Evolutionary conservation across 2,329 filamentous ascomycete genomes (phyloP), one percentile per base, ranked within the genome.

Genomic region (Xylaria digitata): DNA sequence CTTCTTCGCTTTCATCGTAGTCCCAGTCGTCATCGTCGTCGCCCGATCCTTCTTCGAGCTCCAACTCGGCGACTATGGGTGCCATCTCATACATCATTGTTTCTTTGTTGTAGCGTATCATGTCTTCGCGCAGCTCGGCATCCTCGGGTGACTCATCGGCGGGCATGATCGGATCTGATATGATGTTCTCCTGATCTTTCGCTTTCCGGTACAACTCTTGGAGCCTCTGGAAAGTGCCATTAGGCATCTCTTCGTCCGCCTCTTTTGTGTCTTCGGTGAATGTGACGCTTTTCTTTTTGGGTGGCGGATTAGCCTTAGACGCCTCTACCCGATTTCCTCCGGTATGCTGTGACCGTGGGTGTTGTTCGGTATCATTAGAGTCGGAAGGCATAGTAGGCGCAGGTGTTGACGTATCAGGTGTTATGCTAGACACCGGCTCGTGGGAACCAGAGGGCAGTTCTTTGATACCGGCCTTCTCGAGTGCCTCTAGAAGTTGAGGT

Each of bases 21-120:
- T 84, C 82, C 43, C 80, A 80, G 8, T 86, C 83, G n/a, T 88
- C 84, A 19, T 84, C 84, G 17, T 84, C 84, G 19, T 84, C 84
- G 13, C 82, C 82, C n/a, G 84, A 82, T 26, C 84, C 87, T 66
- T 94, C 90, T 69, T 97, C 93, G 1, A 98, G 79, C 65, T 96
- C 88, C 52, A 99, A 86, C 80, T 98, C 94, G 17, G 96, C 96
- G 17, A 99, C 96, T 2, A 99, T 92, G 43, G 93, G 89, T 3
- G 94, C 93, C 64, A 99, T 90, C 78, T 98, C 95, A 50, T 91
- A 90, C 79, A 97, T 82, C 75, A 76, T 76, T 4, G 75, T 76
- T 42, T 75, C 65, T 61, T 70, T 85, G 68, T 92, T 90, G 76
- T 98, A 99, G 69, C 92, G 86, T 7, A 98, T 84, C 94, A 99